A percentile compares a stretch with the other conserved stretches of the same genome.
Conservation (phyloP, 2,329 filamentous ascomycete species). For the Mariannaea sp. region DNA sequence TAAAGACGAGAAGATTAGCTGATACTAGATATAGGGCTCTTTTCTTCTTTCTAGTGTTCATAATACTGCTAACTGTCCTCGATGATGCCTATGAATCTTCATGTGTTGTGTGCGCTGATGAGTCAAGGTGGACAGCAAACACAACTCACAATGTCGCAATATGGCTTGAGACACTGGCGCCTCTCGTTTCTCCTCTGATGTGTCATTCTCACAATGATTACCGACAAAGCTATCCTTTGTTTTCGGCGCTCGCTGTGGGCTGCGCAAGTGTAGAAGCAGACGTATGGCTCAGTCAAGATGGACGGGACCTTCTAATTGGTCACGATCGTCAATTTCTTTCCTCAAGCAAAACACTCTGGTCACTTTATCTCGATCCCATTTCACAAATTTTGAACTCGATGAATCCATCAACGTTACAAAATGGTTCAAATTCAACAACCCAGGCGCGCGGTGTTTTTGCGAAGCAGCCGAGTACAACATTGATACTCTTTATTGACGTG, state of each 20-base stretch:
- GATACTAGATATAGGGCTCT: no score
- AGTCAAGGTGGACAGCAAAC: constrained; percentile 18
- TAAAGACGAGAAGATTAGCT: no score
- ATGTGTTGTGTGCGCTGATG: constrained; percentile 19
- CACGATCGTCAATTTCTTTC: constrained; percentile 56
- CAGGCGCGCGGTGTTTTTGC: constrained; percentile 58
- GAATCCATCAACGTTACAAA: constrained; percentile 7
- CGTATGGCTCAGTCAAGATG: constrained; percentile 60
- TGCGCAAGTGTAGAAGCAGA: constrained; percentile 71
- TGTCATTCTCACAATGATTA: constrained; percentile 72
- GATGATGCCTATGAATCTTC: constrained; percentile 25
- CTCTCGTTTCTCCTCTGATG: constrained; percentile 27
- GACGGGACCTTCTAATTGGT: constrained; percentile 61
- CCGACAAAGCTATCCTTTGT: constrained; percentile 65
- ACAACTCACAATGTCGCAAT: constrained; percentile 17
- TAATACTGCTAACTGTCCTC: no score
- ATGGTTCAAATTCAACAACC: background rate
- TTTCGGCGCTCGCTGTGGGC: constrained; percentile 62
- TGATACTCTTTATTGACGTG: constrained; percentile 70
- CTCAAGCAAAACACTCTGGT: constrained; percentile 60
- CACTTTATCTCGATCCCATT: constrained; percentile 68
- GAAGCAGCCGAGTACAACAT: constrained; percentile 53
- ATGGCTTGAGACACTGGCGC: constrained; percentile 26
- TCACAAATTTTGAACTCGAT: constrained; percentile 57
- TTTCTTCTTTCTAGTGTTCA: no score